These are phyloP conservation scores for Verticillium zaregamsianum DNA, from an alignment of 2,329 filamentous ascomycete species.

Conservation along the genomic window DNA sequence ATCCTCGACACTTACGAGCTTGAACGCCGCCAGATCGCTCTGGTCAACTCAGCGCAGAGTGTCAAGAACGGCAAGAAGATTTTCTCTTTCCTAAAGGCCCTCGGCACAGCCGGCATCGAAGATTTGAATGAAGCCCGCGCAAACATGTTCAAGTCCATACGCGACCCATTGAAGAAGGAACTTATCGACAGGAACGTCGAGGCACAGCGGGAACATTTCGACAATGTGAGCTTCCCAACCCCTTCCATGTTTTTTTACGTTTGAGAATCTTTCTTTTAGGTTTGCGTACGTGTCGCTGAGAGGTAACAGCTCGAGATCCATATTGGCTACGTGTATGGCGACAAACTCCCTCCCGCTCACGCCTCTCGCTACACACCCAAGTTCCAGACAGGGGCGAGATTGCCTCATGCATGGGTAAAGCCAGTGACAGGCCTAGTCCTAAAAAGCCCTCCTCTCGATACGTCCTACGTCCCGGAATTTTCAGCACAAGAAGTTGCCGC, in stretches of 20 bases:
- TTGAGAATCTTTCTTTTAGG: no score
- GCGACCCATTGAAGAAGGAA: conserved; percentile 21
- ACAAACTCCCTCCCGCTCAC: conserved; percentile 22
- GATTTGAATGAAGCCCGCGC: conserved; percentile 21
- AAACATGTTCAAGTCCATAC: conserved; percentile 23
- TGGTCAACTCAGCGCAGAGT: conserved; percentile 34
- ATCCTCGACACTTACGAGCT: conserved; percentile 31
- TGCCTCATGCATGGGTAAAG: conserved; percentile 36
- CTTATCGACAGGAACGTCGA: conserved; percentile 28
- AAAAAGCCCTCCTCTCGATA: conserved; percentile 19
- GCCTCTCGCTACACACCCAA: conserved; percentile 31
- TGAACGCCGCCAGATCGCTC: conserved; percentile 32
- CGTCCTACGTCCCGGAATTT: conserved; percentile 29
- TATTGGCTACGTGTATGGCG: conserved; percentile 38
- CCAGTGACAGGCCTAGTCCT: conserved; percentile 3
- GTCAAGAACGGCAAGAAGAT: conserved; percentile 39
- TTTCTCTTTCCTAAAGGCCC: conserved; percentile 32
- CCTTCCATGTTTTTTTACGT: no score
- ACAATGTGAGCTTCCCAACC: conserved; percentile 21
- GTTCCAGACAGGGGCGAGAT: conserved; percentile 30
- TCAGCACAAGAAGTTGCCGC: conserved; percentile 16
- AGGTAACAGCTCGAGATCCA: conserved; percentile 29
- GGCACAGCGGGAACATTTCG: conserved; percentile 35
- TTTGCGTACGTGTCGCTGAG: no score
- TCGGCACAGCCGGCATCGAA: conserved; percentile 27